Base-by-base conservation (phyloP, 352 stramenopile genomes). In the Phytophthora agathidicida region DNA sequence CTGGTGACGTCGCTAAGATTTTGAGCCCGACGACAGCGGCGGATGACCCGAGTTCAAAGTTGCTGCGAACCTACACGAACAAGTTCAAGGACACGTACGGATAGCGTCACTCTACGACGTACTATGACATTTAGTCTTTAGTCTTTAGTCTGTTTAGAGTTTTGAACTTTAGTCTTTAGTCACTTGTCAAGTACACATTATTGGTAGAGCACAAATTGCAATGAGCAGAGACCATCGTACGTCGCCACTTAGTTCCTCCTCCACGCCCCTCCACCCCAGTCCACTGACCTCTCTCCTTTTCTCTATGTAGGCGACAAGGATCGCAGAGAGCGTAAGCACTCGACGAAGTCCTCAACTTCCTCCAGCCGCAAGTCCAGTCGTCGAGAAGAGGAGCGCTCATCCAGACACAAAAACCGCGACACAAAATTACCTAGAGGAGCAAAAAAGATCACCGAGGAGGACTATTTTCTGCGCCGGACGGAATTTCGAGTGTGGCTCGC, bases 401-500 rank as follows among this genome's bases (percentile, higher is more conserved):
- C 51, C 1, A 39, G 49, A 37, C 50, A 53, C 24, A 62, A 71
- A 60, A 48, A 37, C 28, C 45, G 38, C 19, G 41, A 60, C 32
- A 39, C 64, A 48, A 65, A 57, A 31, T 30, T 75, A n/a, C 60
- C 60, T 7, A 69, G 55, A 33, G 65, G 61, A 14, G 67, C 52
- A 13, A 27, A 47, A 17, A 44, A 24, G 30, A 80, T 90, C 55
- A 72, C 62, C 3, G 62, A 81, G 17, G 79, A 83, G 46, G 83
- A 93, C 60, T 93, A 83, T 65, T 93, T 90, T 53, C 33, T 84
- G 49, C 71, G 70, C 7, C 68, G 80, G 22, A 80, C 64, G 4
- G 80, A 93, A 46, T 93, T 93, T 44, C 79, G 83, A 39, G 77
- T 91, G 16, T 93, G 83, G 83, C 70, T 93, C 32, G 65, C 73